Evolutionary conservation across 192 early-diverging fungal genomes (phyloP), one percentile per base, ranked within the genome.

Genomic region (Podila epicladia): DNA sequence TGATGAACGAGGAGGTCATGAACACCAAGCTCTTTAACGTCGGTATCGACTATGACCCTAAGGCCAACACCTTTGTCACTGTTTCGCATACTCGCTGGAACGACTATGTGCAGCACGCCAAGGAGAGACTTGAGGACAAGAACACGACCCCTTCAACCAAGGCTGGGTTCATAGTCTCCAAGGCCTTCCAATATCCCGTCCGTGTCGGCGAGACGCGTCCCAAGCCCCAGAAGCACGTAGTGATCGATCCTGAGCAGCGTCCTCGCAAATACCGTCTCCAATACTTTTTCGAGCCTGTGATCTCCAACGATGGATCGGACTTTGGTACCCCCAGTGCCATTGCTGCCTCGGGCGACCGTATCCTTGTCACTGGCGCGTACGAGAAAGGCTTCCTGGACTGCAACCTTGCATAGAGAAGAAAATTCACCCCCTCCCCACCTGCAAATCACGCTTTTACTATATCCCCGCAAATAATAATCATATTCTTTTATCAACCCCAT

Each of bases 1-100:
- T 80, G 77, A 58, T 80, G 70, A 73, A 73, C 37, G 77, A 80
- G 67, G 77, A 80, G 45, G 61, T 62, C 26, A 49, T 72, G 55
- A 60, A 80, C 77, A 72, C 77, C 31, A 68, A 73, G 67, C 32
- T 22, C 19, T 64, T 80, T 33, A 80, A 73, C 31, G 28, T 73
- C 6, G 77, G 77, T 1, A 33, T 80, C 31, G 77, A 80, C 33
- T 80, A 80, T 63, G 77, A 80, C 20, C 2, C 17, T 5, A 65
- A 35, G 22, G 32, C 57, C 31, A 58, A 73, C 22, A 64, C 45
- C 28, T 32, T 80, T 38, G 66, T 69, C 9, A 69, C 71, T 5
- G 59, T 80, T 4, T 80, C 77, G 26, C 77, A 80, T 31, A 31
- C 77, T 6, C 67, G 63, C n/a, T 80, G 65, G 65, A 80, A 80